Conservation (phyloP, 345 rosid species). For the Laguncularia racemosa region DNA sequence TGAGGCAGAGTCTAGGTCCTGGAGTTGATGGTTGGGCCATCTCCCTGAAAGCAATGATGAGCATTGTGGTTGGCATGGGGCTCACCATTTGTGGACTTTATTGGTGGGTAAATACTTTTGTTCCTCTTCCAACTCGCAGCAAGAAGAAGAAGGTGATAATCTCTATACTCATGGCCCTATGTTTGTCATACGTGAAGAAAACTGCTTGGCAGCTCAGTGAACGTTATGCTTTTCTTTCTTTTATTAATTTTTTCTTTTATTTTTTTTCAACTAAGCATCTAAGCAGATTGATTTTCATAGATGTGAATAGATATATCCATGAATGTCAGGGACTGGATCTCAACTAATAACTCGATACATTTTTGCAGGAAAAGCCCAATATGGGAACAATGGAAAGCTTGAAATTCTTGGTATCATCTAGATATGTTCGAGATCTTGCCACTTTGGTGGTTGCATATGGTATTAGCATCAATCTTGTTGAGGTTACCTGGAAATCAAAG, state of each 20-base stretch:
- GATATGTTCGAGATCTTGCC: conserved; percentile 85
- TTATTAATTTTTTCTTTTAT: too few species aligned
- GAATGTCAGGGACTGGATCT: too few species aligned
- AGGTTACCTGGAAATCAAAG: conserved; percentile 99
- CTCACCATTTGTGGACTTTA: conserved; percentile 68
- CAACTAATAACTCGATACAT: conserved; percentile 5
- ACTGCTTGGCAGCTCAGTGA: too few species aligned
- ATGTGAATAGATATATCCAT: too few species aligned
- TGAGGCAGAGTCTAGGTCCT: conserved; percentile 83
- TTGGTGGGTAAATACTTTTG: conserved; percentile 90
- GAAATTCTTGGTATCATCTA: conserved; percentile 87
- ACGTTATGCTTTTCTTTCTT: not conserved
- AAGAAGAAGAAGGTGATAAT: conserved; percentile 87
- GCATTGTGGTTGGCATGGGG: conserved; percentile 89
- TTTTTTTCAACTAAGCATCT: too few species aligned
- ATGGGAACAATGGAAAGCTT: conserved; percentile 98
- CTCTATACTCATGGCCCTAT: too few species aligned
- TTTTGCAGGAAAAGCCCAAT: conserved; percentile 65
- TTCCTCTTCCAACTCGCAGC: conserved; percentile 85
- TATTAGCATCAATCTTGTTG: conserved; percentile 94
- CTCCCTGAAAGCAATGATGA: conserved; percentile 95
- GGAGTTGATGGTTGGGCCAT: conserved; percentile 99
- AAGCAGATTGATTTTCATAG: too few species aligned
- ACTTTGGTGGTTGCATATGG: conserved; percentile 97
- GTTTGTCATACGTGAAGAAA: too few species aligned